A percentile compares a stretch with the other conserved stretches of the same genome.
These are phyloP conservation scores for Choiromyces venosus DNA, from an alignment of 495 filamentous ascomycete species.

Conservation along the genomic window DNA sequence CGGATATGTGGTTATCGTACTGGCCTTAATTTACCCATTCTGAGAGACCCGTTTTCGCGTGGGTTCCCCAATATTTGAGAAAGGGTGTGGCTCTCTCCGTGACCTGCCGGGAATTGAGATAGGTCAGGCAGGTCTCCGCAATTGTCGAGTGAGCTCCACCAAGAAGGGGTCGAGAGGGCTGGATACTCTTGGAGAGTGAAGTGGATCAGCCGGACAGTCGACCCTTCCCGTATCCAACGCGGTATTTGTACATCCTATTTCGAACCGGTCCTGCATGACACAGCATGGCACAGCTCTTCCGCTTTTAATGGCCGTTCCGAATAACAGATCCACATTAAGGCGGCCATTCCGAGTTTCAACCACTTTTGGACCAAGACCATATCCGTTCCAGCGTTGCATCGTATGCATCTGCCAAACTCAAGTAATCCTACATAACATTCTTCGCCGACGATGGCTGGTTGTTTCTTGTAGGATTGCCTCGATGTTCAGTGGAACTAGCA, in stretches of 20 bases:
- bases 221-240: background rate
- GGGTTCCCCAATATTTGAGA: background rate
- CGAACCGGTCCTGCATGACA: background rate
- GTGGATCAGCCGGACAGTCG: slow-evolving; percentile 1
- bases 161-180: background rate
- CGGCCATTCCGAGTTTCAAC: background rate
- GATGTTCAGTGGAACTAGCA: background rate
- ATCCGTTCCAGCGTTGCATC: background rate
- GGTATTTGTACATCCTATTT: background rate
- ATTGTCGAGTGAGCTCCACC: background rate
- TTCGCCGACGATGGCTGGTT: background rate
- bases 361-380: background rate
- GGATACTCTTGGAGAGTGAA: slow-evolving; percentile 5
- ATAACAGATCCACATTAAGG: background rate
- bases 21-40: background rate
- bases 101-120: slow-evolving; percentile 1
- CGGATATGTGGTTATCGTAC: slow-evolving; percentile 2
- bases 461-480: slow-evolving; percentile 1
- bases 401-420: background rate
- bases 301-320: background rate
- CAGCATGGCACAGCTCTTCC: background rate
- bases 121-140: slow-evolving; percentile 3
- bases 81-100: background rate
- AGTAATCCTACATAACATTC: background rate
- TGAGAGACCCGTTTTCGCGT: background rate